These are phyloP conservation scores for Zygosaccharomyces pseudobailii DNA, from an alignment of 1,139 yeast species.

Conservation along the genomic window DNA sequence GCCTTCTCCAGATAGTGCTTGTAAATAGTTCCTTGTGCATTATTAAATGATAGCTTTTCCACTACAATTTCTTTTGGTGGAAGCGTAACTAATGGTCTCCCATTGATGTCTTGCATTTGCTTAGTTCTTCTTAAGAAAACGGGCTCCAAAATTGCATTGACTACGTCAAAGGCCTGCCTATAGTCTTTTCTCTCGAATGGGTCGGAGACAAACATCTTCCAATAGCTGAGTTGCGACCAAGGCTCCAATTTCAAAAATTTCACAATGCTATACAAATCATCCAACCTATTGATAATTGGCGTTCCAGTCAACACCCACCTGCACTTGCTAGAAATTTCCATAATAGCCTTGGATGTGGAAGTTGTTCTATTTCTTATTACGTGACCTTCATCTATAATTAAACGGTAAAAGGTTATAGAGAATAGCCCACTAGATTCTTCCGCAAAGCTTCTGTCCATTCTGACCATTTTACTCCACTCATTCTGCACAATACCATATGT, in stretches of 20 bases:
- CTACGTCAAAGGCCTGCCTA: slow-evolving; percentile 70
- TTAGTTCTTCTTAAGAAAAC: slow-evolving; percentile 81
- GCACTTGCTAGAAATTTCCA: slow-evolving; percentile 56
- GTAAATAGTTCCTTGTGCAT: slow-evolving; percentile 62
- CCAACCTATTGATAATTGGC: slow-evolving; percentile 83
- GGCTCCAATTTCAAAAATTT: slow-evolving; percentile 77
- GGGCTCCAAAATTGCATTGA: slow-evolving; percentile 82
- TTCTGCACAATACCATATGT: slow-evolving; percentile 84
- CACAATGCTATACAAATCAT: slow-evolving; percentile 77
- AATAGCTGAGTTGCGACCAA: slow-evolving; percentile 80
- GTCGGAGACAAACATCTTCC: slow-evolving; percentile 82
- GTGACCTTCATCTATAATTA: slow-evolving; percentile 91
- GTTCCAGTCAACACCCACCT: slow-evolving; percentile 94
- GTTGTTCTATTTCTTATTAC: slow-evolving; percentile 77
- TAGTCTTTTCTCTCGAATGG: slow-evolving; percentile 78
- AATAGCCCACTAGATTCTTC: slow-evolving; percentile 49
- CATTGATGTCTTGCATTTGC: slow-evolving; percentile 70
- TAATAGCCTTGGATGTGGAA: slow-evolving; percentile 75
- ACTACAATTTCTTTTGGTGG: slow-evolving; percentile 73
- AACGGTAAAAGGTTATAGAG: slow-evolving; percentile 69
- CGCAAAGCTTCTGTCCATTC: slow-evolving; percentile 6
- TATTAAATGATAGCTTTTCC: slow-evolving; percentile 62
- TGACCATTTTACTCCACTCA: slow-evolving; percentile 47
- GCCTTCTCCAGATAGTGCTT: slow-evolving; percentile 68
- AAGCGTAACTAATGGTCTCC: slow-evolving; percentile 66